These are phyloP conservation scores for Thielaviopsis ethacetica DNA, from an alignment of 2,329 filamentous ascomycete genomes.

Conservation along the genomic window DNA sequence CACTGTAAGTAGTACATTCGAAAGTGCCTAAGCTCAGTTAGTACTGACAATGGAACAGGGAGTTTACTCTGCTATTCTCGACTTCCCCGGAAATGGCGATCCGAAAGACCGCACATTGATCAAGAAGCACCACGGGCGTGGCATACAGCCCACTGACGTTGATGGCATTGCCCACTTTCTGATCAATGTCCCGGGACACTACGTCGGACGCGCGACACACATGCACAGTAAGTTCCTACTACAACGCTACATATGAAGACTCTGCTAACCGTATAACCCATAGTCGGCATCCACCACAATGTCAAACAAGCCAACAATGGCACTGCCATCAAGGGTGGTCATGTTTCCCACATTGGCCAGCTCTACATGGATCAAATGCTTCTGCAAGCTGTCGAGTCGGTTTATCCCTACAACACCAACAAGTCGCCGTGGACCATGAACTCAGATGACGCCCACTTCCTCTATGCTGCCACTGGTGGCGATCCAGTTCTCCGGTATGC, in stretches of 20 bases:
- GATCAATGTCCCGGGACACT: constrained; percentile 29
- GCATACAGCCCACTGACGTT: constrained; percentile 23
- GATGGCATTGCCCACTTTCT: constrained; percentile 28
- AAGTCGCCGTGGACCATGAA: constrained; percentile 32
- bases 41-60: constrained; percentile 12
- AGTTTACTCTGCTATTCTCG: constrained; percentile 23
- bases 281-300: constrained; percentile 23
- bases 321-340: constrained; percentile 20
- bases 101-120: constrained; percentile 22
- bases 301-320: constrained; percentile 20
- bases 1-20: constrained; percentile 18
- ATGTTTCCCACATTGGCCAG: constrained; percentile 45
- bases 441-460: constrained; percentile 32
- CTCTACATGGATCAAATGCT: constrained; percentile 46
- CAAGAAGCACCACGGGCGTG: constrained; percentile 21
- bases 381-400: constrained; percentile 31
- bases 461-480: constrained; percentile 30
- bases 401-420: constrained; percentile 31
- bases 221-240: constrained; percentile 24
- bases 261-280: background rate
- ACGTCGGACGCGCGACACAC: constrained; percentile 29
- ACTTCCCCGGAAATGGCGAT: constrained; percentile 24
- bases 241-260: constrained; percentile 18
- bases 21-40: too few species aligned
- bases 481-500: constrained; percentile 44